phyloP scores from a whole-genome alignment of 2,329 filamentous ascomycete species.

The Fusarium heterosporum region DNA sequence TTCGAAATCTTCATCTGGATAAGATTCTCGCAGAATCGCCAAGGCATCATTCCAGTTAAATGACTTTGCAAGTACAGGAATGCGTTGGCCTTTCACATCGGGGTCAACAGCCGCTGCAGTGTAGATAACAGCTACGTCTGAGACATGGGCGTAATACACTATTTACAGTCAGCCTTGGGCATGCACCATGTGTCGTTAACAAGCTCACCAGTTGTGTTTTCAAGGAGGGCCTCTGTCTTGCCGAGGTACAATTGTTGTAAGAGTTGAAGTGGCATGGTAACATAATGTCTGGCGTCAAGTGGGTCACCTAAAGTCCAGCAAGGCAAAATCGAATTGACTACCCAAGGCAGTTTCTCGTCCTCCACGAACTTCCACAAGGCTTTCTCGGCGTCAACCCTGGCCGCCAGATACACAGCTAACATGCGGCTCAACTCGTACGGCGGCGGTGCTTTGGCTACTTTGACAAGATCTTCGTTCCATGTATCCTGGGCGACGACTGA shows the following conservation, averaged over 20 bases:
- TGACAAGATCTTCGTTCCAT: conserved; percentile 35
- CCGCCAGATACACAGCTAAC: conserved; percentile 18
- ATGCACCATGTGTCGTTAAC: accelerated
- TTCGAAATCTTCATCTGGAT: conserved; percentile 18
- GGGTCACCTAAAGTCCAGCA: conserved; percentile 31
- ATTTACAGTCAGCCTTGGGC: background rate
- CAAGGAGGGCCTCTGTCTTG: conserved; percentile 5
- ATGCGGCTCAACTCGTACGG: conserved; percentile 29
- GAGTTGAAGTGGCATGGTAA: conserved; percentile 34
- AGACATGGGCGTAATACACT: conserved; percentile 42
- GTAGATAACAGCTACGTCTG: conserved; percentile 34
- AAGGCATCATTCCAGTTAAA: conserved; percentile 40
- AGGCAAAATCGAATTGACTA: conserved; percentile 36
- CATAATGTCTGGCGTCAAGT: conserved; percentile 20
- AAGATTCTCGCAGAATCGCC: conserved; percentile 19
- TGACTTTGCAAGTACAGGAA: conserved; percentile 17
- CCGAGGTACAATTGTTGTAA: conserved; percentile 37
- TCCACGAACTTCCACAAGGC: conserved; percentile 39
- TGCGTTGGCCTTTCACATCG: conserved; percentile 17
- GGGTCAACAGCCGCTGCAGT: conserved; percentile 32
- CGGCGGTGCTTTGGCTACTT: conserved; percentile 29
- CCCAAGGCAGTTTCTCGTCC: conserved; percentile 34
- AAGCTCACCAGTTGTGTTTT: conserved; percentile 27
- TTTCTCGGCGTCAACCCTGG: conserved; percentile 35
- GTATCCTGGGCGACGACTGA: conserved; percentile 24